Evolutionary conservation across 2,329 filamentous ascomycete species (phyloP).

Genomic region (Thielaviopsis punctulata): DNA sequence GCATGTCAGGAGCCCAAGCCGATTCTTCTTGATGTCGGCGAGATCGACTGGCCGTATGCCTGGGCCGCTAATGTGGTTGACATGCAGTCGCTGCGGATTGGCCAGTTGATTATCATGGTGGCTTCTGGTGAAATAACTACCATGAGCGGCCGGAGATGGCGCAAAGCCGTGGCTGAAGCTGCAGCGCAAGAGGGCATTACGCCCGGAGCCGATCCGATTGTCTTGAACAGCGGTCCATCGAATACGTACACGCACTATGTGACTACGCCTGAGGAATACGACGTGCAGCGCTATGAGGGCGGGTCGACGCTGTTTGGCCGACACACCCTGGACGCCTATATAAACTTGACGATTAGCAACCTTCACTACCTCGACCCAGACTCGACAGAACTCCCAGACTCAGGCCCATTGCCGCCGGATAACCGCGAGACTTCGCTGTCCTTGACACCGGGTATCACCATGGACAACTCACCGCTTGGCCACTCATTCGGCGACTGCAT

Average conservation of each 20-base stretch:
- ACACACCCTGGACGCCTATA: constrained; percentile 70
- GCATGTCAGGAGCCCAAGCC: constrained; percentile 68
- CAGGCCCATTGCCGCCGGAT: constrained; percentile 52
- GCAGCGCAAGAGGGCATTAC: constrained; percentile 26
- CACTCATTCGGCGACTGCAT: constrained; percentile 53
- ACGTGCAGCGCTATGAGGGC: constrained; percentile 74
- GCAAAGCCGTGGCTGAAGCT: constrained; percentile 43
- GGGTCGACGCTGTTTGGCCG: constrained; percentile 76
- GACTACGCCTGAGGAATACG: constrained; percentile 17
- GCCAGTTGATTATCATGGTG: constrained; percentile 72
- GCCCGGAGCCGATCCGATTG: constrained; percentile 34
- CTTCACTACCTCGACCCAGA: constrained; percentile 46
- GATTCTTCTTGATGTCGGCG: constrained; percentile 72
- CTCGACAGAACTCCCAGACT: constrained; percentile 20
- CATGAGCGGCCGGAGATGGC: constrained; percentile 82
- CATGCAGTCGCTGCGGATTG: constrained; percentile 65
- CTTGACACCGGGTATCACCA: constrained; percentile 65
- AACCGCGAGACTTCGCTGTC: constrained; percentile 57
- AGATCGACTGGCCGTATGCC: constrained; percentile 54
- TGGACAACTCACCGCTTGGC: constrained; percentile 48
- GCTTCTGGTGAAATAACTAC: constrained; percentile 77
- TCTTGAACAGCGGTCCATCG: constrained; percentile 71
- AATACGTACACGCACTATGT: constrained; percentile 57
- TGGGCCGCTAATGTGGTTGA: constrained; percentile 87
- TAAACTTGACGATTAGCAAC: constrained; percentile 57